These are phyloP conservation scores for Trichoderma koningiopsis DNA, from an alignment of 2,329 filamentous ascomycete species.

Conservation along the genomic window DNA sequence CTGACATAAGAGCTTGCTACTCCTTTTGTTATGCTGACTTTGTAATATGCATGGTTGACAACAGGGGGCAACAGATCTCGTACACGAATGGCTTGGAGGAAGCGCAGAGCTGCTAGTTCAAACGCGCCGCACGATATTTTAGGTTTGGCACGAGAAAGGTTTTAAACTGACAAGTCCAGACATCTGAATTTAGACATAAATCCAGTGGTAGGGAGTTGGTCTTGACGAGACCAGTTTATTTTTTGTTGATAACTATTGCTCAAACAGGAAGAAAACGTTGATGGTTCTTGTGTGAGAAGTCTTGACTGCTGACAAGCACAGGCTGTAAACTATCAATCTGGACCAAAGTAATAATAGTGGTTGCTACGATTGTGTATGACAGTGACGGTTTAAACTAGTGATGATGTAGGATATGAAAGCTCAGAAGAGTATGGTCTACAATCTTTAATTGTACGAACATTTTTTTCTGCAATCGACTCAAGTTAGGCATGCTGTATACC, in stretches of 20 bases:
- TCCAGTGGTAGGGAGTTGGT: constrained; percentile 23
- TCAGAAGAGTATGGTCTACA: not conserved
- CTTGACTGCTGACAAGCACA: constrained; percentile 26
- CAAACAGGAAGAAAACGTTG: constrained; percentile 12
- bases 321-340: constrained; percentile 19
- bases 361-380: not conserved
- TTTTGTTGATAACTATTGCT: constrained; percentile 23
- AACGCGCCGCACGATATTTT: constrained; percentile 12
- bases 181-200: constrained; percentile 22
- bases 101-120: constrained; percentile 20
- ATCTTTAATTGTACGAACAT: not conserved
- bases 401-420: not conserved
- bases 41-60: constrained; percentile 27
- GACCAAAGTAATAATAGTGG: constrained; percentile 10
- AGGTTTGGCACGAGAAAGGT: constrained; percentile 21
- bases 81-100: constrained; percentile 23
- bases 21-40: constrained; percentile 25
- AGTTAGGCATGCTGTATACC: not conserved
- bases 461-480: not conserved
- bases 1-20: constrained; percentile 26
- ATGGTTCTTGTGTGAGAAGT: constrained; percentile 22
- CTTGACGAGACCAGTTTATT: constrained; percentile 17
- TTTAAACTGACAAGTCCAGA: constrained; percentile 25
- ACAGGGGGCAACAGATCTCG: constrained; percentile 24
- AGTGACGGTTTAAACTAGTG: not conserved